These are phyloP conservation scores for Lophium mytilinum DNA, from an alignment of 495 filamentous ascomycete genomes.

Conservation along the genomic window DNA sequence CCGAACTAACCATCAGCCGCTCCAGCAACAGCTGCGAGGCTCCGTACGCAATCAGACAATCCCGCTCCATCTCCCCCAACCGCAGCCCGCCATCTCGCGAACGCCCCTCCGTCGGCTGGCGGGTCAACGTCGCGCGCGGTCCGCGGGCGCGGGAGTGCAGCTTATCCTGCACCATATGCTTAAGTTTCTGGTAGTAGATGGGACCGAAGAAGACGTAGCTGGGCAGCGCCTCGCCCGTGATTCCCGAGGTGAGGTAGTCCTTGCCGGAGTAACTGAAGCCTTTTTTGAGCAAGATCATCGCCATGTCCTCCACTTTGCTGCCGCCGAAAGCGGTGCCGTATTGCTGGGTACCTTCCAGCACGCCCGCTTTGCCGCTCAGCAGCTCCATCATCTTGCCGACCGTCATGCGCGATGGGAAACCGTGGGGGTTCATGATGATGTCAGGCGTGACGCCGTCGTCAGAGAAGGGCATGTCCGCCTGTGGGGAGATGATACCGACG, in stretches of 20 bases:
- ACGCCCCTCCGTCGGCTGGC: constrained; percentile 93
- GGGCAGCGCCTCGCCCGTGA: constrained; percentile 86
- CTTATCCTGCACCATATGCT: constrained; percentile 99
- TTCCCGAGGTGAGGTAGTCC: constrained; percentile 89
- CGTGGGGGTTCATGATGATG: constrained; percentile 99
- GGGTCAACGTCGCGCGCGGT: constrained; percentile 82
- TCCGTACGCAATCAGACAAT: constrained; percentile 94
- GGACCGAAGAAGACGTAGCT: constrained; percentile 98
- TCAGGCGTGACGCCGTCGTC: constrained; percentile 85
- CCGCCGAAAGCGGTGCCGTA: constrained; percentile 96
- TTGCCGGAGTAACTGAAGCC: constrained; percentile 96
- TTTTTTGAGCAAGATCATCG: constrained; percentile 67
- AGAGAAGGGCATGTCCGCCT: constrained; percentile 95
- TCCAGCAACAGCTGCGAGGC: constrained; percentile 78
- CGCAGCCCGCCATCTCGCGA: constrained; percentile 86
- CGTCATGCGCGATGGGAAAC: constrained; percentile 99
- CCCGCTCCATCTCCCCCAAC: constrained; percentile 97
- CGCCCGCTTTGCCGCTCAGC: constrained; percentile 86
- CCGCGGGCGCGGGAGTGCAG: constrained; percentile 94
- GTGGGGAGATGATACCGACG: constrained; percentile 87
- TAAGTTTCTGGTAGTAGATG: constrained; percentile 99
- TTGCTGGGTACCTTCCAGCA: constrained; percentile 69
- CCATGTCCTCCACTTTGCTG: constrained; percentile 84
- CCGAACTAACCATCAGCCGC: constrained; percentile 86
- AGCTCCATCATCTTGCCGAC: constrained; percentile 97